Base-by-base conservation (phyloP, 345 rosid species). In the Cochlearia excelsa region DNA sequence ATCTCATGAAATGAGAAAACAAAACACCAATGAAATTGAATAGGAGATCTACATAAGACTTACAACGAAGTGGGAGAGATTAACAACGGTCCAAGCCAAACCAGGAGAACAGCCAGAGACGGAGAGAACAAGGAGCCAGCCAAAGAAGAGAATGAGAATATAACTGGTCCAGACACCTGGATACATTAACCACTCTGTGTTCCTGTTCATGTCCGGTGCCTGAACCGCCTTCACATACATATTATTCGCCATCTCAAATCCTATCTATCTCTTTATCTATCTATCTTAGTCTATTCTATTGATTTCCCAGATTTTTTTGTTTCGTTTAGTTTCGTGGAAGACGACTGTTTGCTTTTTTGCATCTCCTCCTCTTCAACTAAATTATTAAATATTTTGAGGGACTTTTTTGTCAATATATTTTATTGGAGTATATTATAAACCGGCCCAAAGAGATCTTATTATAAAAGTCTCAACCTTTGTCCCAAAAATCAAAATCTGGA, bases 91-190 rank as follows among this genome's bases (percentile, higher is more conserved):
- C 96, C 96, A 88, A 30, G 88, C 93, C 86, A 77, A 80, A 56
- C 93, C 90, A 52, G 93, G 80, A 16, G 90, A 79, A 70, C 93
- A 88, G 51, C 79, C 79, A 34, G 75, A 79, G 63, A 88, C 31
- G 35, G 88, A 83, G 67, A 85, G 82, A 51, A 85, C 85, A 41
- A 79, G 40, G 9, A 88, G 81, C 93, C 96, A 85, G 1, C 75
- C 68, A 51, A 85, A 85, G 81, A 88, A 88, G 54, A 88, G 73
- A 38, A 88, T 76, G 23, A 82, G 79, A 31, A 88, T 79, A 52
- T 85, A 88, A 29, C 88, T 74, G 1, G 90, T 85, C 96, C 96
- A 88, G 0, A 85, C 93, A 26, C 90, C 93, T 7, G 89, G 95
- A 62, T 87, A 85, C 84, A 68, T 81, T 67, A 87, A 87, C 92